Evolutionary conservation across 495 filamentous ascomycete genomes (phyloP).

Genomic region (Neurospora africana): DNA sequence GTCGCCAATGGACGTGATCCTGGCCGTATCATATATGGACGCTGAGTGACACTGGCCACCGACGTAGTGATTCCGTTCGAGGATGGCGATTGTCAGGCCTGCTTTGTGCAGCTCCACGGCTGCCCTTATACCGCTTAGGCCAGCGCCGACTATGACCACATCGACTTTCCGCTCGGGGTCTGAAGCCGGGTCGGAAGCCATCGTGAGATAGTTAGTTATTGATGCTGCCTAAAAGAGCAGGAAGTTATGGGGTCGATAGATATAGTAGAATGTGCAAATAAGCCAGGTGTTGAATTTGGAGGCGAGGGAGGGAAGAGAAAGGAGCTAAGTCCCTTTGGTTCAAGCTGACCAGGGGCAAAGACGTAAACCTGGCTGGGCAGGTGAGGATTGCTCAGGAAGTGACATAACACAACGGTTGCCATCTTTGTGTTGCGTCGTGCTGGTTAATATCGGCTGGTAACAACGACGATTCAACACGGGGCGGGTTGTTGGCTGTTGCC

Average conservation of each 20-base stretch:
- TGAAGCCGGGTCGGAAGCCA: not conserved
- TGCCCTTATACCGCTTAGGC: slow-evolving; percentile 38
- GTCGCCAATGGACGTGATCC: slow-evolving; percentile 27
- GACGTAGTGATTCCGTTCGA: slow-evolving; percentile 41
- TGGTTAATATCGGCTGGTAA: not conserved
- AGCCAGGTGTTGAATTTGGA: not conserved
- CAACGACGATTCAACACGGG: not conserved
- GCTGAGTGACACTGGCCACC: slow-evolving; percentile 36
- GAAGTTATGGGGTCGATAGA: not conserved
- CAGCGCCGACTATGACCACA: slow-evolving; percentile 40
- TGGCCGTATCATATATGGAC: not conserved
- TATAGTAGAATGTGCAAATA: not conserved
- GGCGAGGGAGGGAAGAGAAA: not conserved
- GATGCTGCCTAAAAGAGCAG: not conserved
- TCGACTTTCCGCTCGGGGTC: not conserved
- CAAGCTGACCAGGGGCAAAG: not conserved
- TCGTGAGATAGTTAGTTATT: not conserved
- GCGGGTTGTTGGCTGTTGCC: not conserved
- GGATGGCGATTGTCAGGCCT: slow-evolving; percentile 32
- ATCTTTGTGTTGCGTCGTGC: not conserved
- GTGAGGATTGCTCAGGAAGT: not conserved
- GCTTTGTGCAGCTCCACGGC: slow-evolving; percentile 29
- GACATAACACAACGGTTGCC: not conserved
- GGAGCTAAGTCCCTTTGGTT: not conserved
- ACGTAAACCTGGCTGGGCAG: not conserved